Conservation (phyloP, 495 filamentous ascomycete species). For the Achaetomiella virescens region DNA sequence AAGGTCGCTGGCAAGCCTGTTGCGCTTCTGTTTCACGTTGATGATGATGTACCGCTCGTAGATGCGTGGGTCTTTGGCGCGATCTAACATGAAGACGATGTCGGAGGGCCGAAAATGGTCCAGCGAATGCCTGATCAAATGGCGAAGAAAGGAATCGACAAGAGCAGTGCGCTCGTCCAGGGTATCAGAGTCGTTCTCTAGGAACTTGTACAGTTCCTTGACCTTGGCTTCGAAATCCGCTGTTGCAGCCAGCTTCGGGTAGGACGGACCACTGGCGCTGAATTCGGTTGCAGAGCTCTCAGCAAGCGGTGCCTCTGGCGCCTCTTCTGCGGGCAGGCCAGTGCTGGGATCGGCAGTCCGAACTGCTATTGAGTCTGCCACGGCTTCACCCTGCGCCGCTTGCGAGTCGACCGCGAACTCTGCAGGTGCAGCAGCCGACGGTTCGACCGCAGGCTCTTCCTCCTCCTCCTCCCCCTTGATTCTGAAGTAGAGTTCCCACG, state of each 20-base stretch:
- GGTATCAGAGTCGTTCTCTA: neutral
- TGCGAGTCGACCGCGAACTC: too few species aligned
- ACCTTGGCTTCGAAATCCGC: conserved; percentile 9
- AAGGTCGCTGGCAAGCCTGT: conserved; percentile 22
- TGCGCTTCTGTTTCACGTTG: conserved; percentile 12
- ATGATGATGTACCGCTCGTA: conserved; percentile 29
- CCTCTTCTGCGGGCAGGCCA: neutral
- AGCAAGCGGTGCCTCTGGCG: neutral
- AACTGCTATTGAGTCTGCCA: neutral
- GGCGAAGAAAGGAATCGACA: conserved; percentile 12
- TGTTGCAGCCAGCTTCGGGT: conserved; percentile 6
- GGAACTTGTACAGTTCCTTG: neutral
- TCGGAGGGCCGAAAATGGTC: conserved; percentile 11
- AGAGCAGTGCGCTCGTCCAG: neutral
- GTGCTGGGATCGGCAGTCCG: neutral
- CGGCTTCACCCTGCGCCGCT: too few species aligned
- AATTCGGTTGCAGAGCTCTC: neutral
- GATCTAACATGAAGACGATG: conserved; percentile 22
- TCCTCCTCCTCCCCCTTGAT: neutral
- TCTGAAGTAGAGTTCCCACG: conserved; percentile 17
- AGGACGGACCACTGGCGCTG: neutral
- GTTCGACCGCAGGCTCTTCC: neutral
- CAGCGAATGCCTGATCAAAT: conserved; percentile 16
- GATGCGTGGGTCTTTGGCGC: conserved; percentile 19
- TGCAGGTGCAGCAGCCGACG: neutral